Base-by-base conservation (phyloP, 495 filamentous ascomycete species). In the Xylaria acuta region DNA sequence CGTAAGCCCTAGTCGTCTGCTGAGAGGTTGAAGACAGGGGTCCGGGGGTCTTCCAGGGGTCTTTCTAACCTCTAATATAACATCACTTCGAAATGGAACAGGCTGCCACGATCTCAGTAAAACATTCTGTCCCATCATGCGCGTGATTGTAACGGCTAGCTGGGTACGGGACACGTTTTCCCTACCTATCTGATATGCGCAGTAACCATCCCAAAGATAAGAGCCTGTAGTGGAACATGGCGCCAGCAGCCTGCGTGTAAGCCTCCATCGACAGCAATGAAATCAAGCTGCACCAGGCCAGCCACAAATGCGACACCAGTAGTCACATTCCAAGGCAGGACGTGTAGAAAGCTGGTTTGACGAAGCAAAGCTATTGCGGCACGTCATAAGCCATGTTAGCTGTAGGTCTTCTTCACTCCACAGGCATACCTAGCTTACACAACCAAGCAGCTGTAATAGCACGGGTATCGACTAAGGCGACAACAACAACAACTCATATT, bases 1-100 rank as follows among this genome's bases (percentile, higher is more conserved):
- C 65, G 65, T 67, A 45, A 67, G 65, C 65, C 64, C 45, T 65
- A 47, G 25, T 47, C 38, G 41, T 60, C 63, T 30, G 38, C 60
- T 30, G 34, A 38, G 58, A 38, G 58, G 7, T n/a, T n/a, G 5
- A 43, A 27, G 22, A 64, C 60, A 64, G 60, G 60, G 60, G 60
- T 43, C 60, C 20, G 38, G 58, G 58, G 34, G 18, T 59, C 18
- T 54, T 30, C n/a, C n/a, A n/a, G 36, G 36, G 36, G n/a, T n/a
- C n/a, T n/a, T n/a, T n/a, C 27, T 8, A 27, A 9, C 51, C 25
- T 11, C 58, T 9, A 60, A 22, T n/a, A 32, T 12, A 38, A 36
- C 32, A 36, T 60, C 58, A 60, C 18, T 56, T 60, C 58, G 20
- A 59, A 53, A 56, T 56, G 27, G 27, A 32, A 32, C 53, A 32